These are phyloP conservation scores for Aspergillus neoniger DNA, from an alignment of 2,329 filamentous ascomycete species.

Conservation along the genomic window DNA sequence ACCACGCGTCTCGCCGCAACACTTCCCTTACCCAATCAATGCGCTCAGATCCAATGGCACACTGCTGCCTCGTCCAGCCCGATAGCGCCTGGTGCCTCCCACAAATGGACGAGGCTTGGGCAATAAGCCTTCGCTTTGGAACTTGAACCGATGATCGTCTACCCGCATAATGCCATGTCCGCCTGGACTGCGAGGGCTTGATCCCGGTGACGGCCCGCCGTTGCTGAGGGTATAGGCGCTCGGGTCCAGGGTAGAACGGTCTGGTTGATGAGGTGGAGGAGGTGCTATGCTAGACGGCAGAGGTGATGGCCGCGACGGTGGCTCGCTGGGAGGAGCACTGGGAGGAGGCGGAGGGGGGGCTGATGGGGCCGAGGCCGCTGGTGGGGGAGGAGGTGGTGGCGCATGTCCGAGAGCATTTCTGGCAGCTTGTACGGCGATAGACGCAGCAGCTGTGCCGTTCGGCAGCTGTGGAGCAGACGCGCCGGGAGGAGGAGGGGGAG, in stretches of 20 bases:
- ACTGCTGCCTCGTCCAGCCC: slow-evolving; percentile 89
- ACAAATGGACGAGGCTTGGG: slow-evolving; percentile 82
- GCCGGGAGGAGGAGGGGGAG: slow-evolving; percentile 42
- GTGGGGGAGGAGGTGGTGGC: slow-evolving; percentile 45
- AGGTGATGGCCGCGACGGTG: slow-evolving; percentile 47
- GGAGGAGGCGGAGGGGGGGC: slow-evolving; percentile 51
- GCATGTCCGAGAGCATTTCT: slow-evolving; percentile 57
- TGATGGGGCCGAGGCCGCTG: slow-evolving; percentile 38
- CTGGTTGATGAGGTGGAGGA: slow-evolving; percentile 50
- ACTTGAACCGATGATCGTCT: slow-evolving; percentile 81
- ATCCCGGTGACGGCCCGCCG: slow-evolving; percentile 46
- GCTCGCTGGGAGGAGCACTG: slow-evolving; percentile 39
- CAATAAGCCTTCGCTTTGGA: slow-evolving; percentile 76
- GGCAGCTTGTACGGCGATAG: slow-evolving; percentile 61
- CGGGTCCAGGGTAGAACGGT: slow-evolving; percentile 69
- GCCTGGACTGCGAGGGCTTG: slow-evolving; percentile 28
- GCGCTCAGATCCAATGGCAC: slow-evolving; percentile 79
- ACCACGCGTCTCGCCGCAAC: neutral
- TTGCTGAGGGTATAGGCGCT: slow-evolving; percentile 75
- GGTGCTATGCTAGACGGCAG: slow-evolving; percentile 44
- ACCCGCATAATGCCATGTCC: slow-evolving; percentile 54
- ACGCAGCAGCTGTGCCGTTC: slow-evolving; percentile 46
- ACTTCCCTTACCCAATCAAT: slow-evolving; percentile 29
- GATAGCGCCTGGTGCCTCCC: slow-evolving; percentile 74
- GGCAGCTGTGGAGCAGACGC: slow-evolving; percentile 33